Evolutionary conservation across 208 protist species (phyloP).

Genomic region (Crithidia brevicula): DNA sequence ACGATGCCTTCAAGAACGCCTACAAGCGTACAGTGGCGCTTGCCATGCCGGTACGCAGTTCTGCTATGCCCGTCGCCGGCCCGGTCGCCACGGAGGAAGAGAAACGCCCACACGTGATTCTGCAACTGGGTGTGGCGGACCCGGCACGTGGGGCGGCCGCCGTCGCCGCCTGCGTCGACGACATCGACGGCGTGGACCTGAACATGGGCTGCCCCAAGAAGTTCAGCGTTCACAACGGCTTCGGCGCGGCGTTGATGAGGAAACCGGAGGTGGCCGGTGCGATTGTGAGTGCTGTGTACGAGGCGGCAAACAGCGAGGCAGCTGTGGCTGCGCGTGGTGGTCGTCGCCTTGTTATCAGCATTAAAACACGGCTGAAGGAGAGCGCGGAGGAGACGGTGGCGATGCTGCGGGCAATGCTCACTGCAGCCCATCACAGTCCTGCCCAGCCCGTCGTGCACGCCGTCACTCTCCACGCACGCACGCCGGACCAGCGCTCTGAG

Average conservation of each 20-base stretch:
- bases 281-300: conserved; percentile 72
- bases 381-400: conserved; percentile 56
- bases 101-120: conserved; percentile 61
- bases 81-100: background rate
- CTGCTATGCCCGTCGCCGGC: background rate
- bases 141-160: conserved; percentile 76
- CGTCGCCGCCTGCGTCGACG: conserved; percentile 81
- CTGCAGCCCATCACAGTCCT: conserved; percentile 45
- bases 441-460: conserved; percentile 56
- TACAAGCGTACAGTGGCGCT: conserved; percentile 77
- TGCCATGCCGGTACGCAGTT: conserved; percentile 14
- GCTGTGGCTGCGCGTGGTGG: conserved; percentile 23
- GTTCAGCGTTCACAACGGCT: conserved; percentile 96
- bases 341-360: conserved; percentile 61
- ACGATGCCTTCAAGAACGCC: conserved; percentile 76
- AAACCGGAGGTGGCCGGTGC: conserved; percentile 53
- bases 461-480: conserved; percentile 88
- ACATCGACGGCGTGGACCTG: conserved; percentile 97
- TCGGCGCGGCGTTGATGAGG: conserved; percentile 96
- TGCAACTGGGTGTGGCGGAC: conserved; percentile 94
- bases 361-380: conserved; percentile 77
- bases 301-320: conserved; percentile 36
- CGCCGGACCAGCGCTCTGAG: conserved; percentile 61
- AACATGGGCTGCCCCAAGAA: conserved; percentile 99
- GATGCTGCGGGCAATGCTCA: conserved; percentile 72